Base-by-base conservation (phyloP, 306 rosid genomes). In the Pterocarpus santalinus region DNA sequence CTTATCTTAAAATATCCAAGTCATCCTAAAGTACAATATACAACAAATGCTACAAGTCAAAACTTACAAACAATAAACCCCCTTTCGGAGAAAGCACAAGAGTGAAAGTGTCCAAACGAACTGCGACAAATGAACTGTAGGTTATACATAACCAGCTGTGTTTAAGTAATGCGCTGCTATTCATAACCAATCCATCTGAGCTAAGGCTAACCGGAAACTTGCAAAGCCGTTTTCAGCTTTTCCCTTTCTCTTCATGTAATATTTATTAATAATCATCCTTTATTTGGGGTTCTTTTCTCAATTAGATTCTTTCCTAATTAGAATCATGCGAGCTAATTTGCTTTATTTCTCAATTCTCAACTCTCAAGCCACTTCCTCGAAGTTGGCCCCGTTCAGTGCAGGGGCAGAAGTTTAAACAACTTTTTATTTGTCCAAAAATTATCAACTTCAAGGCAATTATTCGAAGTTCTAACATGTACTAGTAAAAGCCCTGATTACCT, bases 11-110 rank as follows among this genome's bases (percentile, higher is more conserved):
- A 52, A 52, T 55, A 5, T 57, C 10, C 34, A 22, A 57, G 2
- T 17, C 63, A 17, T 22, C 10, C 63, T 17, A 57, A 57, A 57
- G 12, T 57, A 16, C 22, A 22, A n/a, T n/a, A 16, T 9, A 60
- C n/a, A 32, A 61, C n/a, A 61, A 33, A 61, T 61, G 66, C 66
- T 61, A 32, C 66, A 32, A 61, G n/a, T 61, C 66, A 11, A 28
- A 22, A 28, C 66, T 61, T 61, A 15, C 5, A 61, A 11, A 61
- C 66, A 61, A 22, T 30, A 30, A 61, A 61, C 39, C 33, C 66
- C 66, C 15, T 61, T 61, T 32, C 3, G 13, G 4, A 61, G 32
- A 61, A 61, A 52, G n/a, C 32, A 61, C n/a, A 61, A 30, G 7
- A 61, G 16, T 30, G 32, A 11, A 22, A 57, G 12, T 57, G 63